Conservation (phyloP, 2,329 filamentous ascomycete genomes). For the Colletotrichum eremochloae region DNA sequence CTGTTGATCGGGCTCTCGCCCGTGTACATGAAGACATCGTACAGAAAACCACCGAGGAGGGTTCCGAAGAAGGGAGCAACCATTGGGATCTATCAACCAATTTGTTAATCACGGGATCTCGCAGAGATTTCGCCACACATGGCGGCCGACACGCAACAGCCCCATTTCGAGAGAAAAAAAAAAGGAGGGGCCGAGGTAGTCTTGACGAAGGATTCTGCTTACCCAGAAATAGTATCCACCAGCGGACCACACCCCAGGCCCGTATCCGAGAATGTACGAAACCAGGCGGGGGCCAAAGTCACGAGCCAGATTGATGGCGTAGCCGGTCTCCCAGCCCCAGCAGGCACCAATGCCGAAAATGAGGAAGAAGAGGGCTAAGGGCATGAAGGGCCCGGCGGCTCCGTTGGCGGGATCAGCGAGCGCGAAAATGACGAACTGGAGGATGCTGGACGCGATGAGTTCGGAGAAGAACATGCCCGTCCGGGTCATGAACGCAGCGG, state of each 20-base stretch:
- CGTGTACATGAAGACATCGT: constrained; percentile 77
- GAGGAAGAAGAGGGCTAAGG: constrained; percentile 76
- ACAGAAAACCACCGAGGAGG: constrained; percentile 74
- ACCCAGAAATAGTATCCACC: constrained; percentile 82
- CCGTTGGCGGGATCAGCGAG: constrained; percentile 71
- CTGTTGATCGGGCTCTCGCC: constrained; percentile 79
- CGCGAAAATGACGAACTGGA: constrained; percentile 81
- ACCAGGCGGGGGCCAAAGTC: constrained; percentile 79
- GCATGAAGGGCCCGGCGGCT: constrained; percentile 69
- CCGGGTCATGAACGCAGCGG: constrained; percentile 74
- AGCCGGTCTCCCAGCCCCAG: constrained; percentile 83
- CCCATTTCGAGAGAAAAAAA: constrained; percentile 2
- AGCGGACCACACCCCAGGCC: constrained; percentile 74
- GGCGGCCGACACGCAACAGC: constrained; percentile 2
- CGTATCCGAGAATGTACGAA: constrained; percentile 77
- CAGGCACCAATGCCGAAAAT: constrained; percentile 81
- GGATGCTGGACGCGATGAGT: constrained; percentile 74
- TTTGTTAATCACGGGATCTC: constrained; percentile 22
- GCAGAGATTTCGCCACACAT: constrained; percentile 4
- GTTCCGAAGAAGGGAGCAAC: constrained; percentile 77
- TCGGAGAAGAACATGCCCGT: constrained; percentile 80
- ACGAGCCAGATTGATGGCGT: constrained; percentile 80
- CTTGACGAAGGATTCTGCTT: constrained; percentile 45
- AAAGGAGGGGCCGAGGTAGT: constrained; percentile 21
- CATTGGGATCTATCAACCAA: constrained; percentile 71